Conservation (phyloP, 345 rosid species). For the Anacardium occidentale region DNA sequence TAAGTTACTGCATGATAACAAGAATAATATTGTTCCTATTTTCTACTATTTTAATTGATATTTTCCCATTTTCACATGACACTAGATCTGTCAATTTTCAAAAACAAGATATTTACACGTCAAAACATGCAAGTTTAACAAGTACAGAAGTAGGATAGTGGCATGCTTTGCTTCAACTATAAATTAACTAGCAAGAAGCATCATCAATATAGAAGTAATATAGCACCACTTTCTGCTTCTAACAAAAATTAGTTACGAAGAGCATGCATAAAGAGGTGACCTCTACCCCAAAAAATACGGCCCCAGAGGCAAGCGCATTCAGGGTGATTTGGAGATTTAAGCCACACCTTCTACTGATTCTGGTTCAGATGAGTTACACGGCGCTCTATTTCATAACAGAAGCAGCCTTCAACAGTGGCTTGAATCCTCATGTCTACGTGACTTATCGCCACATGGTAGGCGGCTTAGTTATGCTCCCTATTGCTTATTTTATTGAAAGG, state of each 20-base stretch:
- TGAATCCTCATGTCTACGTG: slow-evolving; percentile 33
- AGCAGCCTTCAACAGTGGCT: slow-evolving; percentile 32
- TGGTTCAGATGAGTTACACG: slow-evolving; percentile 15
- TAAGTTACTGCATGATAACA: too few species aligned
- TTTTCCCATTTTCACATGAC: neutral
- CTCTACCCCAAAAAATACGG: neutral
- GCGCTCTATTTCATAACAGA: slow-evolving; percentile 27
- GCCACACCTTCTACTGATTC: slow-evolving; percentile 29
- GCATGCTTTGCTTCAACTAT: slow-evolving; percentile 6
- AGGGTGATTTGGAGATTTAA: slow-evolving; percentile 12
- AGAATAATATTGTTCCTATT: neutral
- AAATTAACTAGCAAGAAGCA: slow-evolving; percentile 4
- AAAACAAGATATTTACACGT: neutral
- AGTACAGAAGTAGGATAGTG: neutral
- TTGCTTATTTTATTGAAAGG: slow-evolving; percentile 33
- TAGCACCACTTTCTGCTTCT: neutral
- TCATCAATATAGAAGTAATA: neutral
- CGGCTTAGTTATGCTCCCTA: slow-evolving; percentile 13
- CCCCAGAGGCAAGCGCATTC: neutral
- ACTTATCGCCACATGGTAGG: slow-evolving; percentile 28
- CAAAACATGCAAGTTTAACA: neutral
- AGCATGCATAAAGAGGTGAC: neutral
- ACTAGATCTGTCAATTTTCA: neutral
- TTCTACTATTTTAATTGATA: neutral
- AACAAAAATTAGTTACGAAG: neutral